A percentile compares a stretch with the other conserved stretches of the same genome.
Evolutionary conservation across 805 yeast species (phyloP).

Genomic region (Brettanomyces custersianus): DNA sequence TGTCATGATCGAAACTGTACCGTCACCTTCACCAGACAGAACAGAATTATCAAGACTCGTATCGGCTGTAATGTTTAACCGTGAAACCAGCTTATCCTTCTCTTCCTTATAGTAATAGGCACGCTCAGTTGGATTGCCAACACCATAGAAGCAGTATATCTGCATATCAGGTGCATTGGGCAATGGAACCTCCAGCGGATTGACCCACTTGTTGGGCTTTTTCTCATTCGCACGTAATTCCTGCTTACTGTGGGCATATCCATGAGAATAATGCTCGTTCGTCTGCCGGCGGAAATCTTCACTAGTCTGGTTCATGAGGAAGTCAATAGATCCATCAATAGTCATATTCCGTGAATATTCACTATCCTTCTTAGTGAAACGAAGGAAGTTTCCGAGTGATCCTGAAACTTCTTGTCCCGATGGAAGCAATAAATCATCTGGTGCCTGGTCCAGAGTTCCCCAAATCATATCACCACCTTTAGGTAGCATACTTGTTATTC

Average conservation of each 20-base stretch:
- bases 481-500: slow-evolving; percentile 91
- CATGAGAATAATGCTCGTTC: slow-evolving; percentile 66
- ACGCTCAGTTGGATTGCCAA: slow-evolving; percentile 94
- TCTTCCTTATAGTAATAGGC: slow-evolving; percentile 81
- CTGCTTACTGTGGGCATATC: slow-evolving; percentile 49
- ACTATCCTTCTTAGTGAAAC: slow-evolving; percentile 43
- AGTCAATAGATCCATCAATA: slow-evolving; percentile 58
- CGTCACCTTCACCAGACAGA: slow-evolving; percentile 86
- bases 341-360: slow-evolving; percentile 49
- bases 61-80: slow-evolving; percentile 67
- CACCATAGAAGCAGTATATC: slow-evolving; percentile 85
- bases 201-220: slow-evolving; percentile 81
- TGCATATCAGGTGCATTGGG: slow-evolving; percentile 94
- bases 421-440: slow-evolving; percentile 46
- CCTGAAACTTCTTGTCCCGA: slow-evolving; percentile 9
- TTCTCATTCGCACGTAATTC: slow-evolving; percentile 60
- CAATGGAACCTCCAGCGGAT: slow-evolving; percentile 84
- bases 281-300: slow-evolving; percentile 66
- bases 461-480: slow-evolving; percentile 88
- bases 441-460: slow-evolving; percentile 65
- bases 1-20: slow-evolving; percentile 81
- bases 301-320: slow-evolving; percentile 57
- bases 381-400: slow-evolving; percentile 67
- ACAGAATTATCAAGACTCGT: slow-evolving; percentile 60
- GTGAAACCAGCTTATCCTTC: slow-evolving; percentile 37